Conservation (phyloP, 2,329 filamentous ascomycete species). For the Apiospora marii region DNA sequence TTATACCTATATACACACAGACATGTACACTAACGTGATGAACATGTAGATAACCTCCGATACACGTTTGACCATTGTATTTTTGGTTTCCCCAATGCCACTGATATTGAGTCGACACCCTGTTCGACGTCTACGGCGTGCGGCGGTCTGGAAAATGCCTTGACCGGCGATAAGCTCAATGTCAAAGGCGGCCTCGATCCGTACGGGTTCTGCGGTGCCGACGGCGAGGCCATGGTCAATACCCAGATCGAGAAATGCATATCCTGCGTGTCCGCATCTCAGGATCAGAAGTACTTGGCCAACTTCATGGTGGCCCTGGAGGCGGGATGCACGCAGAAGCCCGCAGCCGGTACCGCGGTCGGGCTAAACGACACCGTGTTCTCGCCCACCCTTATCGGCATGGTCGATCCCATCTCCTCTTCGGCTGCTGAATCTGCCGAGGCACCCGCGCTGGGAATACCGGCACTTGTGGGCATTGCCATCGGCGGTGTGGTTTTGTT, state of each 20-base stretch:
- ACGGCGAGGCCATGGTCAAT: conserved; percentile 46
- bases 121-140: conserved; percentile 61
- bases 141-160: conserved; percentile 50
- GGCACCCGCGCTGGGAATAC: conserved; percentile 42
- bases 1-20: neutral
- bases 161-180: conserved; percentile 50
- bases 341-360: conserved; percentile 45
- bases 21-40: neutral
- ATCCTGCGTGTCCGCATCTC: conserved; percentile 54
- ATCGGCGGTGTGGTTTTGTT: conserved; percentile 49
- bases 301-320: conserved; percentile 63
- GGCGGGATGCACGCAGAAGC: conserved; percentile 59
- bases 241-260: conserved; percentile 50
- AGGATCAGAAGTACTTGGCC: conserved; percentile 52
- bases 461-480: conserved; percentile 54
- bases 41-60: conserved; percentile 58
- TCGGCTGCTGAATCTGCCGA: conserved; percentile 26
- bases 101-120: conserved; percentile 52
- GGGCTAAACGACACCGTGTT: conserved; percentile 57
- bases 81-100: conserved; percentile 59
- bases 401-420: conserved; percentile 44
- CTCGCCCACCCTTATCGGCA: conserved; percentile 43
- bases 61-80: conserved; percentile 61
- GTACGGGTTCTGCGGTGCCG: conserved; percentile 57
- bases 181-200: conserved; percentile 42